Conservation (phyloP, 768 basidiomycete species). For the Boletus sensibilis region DNA sequence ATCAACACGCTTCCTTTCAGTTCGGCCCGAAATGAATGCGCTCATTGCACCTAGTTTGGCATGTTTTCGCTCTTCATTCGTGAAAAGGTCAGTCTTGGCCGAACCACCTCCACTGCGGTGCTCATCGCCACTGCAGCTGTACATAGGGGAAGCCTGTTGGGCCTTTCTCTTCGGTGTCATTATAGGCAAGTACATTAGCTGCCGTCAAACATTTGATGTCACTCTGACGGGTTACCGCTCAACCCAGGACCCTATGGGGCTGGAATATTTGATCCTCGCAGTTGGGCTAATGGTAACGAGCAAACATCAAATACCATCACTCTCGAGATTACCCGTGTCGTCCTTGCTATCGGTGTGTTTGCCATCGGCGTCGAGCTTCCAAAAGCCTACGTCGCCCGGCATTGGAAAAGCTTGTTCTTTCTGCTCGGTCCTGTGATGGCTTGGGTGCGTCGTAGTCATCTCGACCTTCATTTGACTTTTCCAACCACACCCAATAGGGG, state of each 20-base stretch:
- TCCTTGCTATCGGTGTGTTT: conserved; percentile 95
- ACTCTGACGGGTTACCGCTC: conserved; percentile 2
- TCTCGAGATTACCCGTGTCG: conserved; percentile 85
- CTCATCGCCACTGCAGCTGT: conserved; percentile 49
- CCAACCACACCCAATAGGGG: conserved; percentile 47
- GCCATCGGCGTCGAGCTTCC: conserved; percentile 98
- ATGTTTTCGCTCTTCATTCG: conserved; percentile 93
- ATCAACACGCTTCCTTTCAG: neutral
- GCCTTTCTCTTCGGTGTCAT: conserved; percentile 93
- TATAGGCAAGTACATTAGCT: conserved; percentile 52
- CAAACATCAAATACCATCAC: conserved; percentile 71
- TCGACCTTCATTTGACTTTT: conserved; percentile 3
- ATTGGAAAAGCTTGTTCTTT: conserved; percentile 88
- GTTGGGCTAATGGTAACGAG: conserved; percentile 58
- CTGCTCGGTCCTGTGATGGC: conserved; percentile 82
- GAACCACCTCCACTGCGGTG: neutral
- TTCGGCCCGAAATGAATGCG: neutral
- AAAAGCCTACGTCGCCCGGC: conserved; percentile 90
- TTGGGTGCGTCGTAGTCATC: conserved; percentile 54
- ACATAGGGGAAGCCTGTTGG: conserved; percentile 96
- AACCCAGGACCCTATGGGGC: conserved; percentile 75
- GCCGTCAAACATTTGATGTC: neutral
- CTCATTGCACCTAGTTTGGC: conserved; percentile 60
- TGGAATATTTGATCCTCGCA: conserved; percentile 76
- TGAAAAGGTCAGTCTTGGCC: conserved; percentile 58